A percentile compares a stretch with the other conserved stretches of the same genome.
Conservation (phyloP, 306 rosid genomes). For the Prosopis cineraria region DNA sequence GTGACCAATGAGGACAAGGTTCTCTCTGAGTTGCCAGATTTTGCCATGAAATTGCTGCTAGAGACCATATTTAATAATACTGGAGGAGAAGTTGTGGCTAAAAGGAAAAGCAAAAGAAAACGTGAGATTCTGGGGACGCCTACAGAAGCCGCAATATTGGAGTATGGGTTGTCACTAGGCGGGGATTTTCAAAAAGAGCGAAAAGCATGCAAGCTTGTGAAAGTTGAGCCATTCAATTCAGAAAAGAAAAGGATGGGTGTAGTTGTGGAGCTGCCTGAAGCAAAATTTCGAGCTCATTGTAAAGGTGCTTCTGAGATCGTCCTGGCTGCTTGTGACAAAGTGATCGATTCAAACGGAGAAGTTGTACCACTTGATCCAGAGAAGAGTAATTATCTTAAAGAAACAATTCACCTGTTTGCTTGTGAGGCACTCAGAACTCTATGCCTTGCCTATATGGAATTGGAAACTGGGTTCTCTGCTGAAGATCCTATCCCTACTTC, state of each 20-base stretch:
- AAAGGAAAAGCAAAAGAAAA: constrained; percentile 63
- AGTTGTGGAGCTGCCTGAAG: constrained; percentile 64
- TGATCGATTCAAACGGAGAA: constrained; percentile 65
- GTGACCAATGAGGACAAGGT: constrained; percentile 27
- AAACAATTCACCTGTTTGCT: constrained; percentile 74
- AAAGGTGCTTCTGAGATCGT: constrained; percentile 96
- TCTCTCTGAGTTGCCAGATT: constrained; percentile 58
- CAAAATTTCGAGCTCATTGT: constrained; percentile 73
- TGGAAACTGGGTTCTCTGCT: constrained; percentile 60
- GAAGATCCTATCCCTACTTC: constrained; percentile 65
- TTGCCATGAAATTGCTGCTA: constrained; percentile 53
- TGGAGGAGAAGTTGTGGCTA: constrained; percentile 89
- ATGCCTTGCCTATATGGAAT: constrained; percentile 81
- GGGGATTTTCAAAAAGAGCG: constrained; percentile 73
- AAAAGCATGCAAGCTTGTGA: constrained; percentile 58
- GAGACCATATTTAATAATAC: constrained; percentile 88
- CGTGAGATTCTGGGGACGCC: constrained; percentile 87
- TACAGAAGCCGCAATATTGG: constrained; percentile 81
- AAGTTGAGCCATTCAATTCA: constrained; percentile 96
- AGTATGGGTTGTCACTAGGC: constrained; percentile 77
- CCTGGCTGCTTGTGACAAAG: constrained; percentile 82
- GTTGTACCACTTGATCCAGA: constrained; percentile 69
- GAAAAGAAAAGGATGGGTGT: constrained; percentile 91
- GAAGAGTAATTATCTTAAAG: constrained; percentile 51
- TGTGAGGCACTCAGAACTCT: constrained; percentile 89